Evolutionary conservation across 2,329 filamentous ascomycete genomes (phyloP), one percentile per base, ranked within the genome.

Genomic region (Keithomyces neogunnii): DNA sequence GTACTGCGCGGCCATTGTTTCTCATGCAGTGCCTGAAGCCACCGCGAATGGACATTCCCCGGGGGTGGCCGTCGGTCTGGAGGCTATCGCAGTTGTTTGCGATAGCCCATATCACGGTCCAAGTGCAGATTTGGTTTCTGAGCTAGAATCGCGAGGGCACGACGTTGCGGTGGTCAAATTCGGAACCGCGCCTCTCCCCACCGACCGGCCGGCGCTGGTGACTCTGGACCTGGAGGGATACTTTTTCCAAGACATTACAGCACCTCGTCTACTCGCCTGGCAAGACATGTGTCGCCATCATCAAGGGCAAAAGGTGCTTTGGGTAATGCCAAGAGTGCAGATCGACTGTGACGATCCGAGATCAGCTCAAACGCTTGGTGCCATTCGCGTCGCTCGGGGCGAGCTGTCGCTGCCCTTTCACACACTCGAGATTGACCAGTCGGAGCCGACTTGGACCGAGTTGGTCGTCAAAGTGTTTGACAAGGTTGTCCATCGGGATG

Each of bases 241-340:
- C 36, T 11, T 57, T 54, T 53, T 58, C 58, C 40, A 48, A 51
- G 30, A 54, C 56, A 48, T 39, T 58, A 32, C 51, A 52, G 1
- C 33, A 53, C 2, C 36, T 51, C 1, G 36, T 40, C 0, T 57
- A 55, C 8, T 10, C n/a, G 8, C n/a, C 26, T n/a, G 35, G 52
- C 40, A 52, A 52, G 26, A 43, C 45, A 1, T 43, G 48, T 2
- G 45, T 62, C 5, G 26, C n/a, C 3, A n/a, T 35, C 4, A 7
- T 55, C 11, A 51, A 53, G 35, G 1, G 46, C 39, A 3, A 44
- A 46, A 3, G 6, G 29, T 65, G 10, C 51, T 68, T 2, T 69
- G 66, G 66, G 45, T 66, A 2, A 68, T 64, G 1, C 51, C 55
- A 0, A 49, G 57, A 3, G 54, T 51, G 8, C 63, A 67, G 30